phyloP scores from a whole-genome alignment of 768 basidiomycete species.

The Podaxis sp. region DNA sequence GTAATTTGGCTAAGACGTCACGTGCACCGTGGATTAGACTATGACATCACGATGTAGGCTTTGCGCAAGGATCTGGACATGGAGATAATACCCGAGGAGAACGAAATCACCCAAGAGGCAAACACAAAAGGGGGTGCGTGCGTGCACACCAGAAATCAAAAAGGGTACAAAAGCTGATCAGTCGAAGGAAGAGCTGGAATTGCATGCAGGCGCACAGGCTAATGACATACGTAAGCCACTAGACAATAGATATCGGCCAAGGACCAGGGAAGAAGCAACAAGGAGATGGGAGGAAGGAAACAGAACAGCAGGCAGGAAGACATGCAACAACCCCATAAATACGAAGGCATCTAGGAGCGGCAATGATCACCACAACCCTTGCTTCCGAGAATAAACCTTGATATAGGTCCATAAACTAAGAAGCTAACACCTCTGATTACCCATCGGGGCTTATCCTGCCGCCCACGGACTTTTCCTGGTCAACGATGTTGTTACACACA shows the following conservation, averaged over 20 bases:
- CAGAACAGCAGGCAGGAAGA: neutral
- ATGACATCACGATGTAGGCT: neutral
- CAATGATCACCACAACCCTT: slow-evolving; percentile 4
- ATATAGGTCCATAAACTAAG: slow-evolving; percentile 4
- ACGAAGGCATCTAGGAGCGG: neutral
- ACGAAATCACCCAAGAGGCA: neutral
- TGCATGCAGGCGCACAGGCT: neutral
- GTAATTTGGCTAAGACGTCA: neutral
- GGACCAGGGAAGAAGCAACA: neutral
- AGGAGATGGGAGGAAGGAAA: neutral
- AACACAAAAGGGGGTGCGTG: neutral
- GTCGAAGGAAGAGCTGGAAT: neutral
- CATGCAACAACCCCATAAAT: neutral
- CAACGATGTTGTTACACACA: slow-evolving; percentile 16
- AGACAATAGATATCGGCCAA: neutral
- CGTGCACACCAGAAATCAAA: neutral
- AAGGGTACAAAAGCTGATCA: neutral
- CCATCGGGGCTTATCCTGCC: slow-evolving; percentile 6
- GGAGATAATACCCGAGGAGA: neutral
- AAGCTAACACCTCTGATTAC: slow-evolving; percentile 7
- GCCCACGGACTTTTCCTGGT: slow-evolving; percentile 16
- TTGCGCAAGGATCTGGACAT: neutral
- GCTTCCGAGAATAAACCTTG: slow-evolving; percentile 10
- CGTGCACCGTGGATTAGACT: neutral
- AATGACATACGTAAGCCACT: slow-evolving; percentile 4